Evolutionary conservation across 306 rosid genomes (phyloP).

Genomic region (Quillaja saponaria): DNA sequence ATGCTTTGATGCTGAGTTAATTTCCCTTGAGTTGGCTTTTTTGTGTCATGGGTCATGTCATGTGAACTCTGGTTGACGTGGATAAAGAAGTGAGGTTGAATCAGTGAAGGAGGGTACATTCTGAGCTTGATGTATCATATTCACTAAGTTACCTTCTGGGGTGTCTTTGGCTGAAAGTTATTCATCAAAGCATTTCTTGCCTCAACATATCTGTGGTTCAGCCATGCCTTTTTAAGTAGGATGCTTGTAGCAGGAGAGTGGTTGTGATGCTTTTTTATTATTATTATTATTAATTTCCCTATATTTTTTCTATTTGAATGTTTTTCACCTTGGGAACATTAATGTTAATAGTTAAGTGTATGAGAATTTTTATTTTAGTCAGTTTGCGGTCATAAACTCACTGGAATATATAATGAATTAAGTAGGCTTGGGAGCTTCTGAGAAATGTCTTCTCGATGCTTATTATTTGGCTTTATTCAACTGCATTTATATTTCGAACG

Average conservation of each 20-base stretch:
- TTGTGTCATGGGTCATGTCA: conserved; percentile 76
- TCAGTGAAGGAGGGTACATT: conserved; percentile 43
- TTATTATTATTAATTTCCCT: not conserved
- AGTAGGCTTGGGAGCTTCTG: not conserved
- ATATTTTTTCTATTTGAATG: conserved; percentile 46
- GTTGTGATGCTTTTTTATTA: conserved; percentile 48
- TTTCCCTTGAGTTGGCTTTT: conserved; percentile 65
- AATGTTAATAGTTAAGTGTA: conserved; percentile 70
- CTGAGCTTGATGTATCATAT: conserved; percentile 39
- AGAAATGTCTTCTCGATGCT: too few relatives aligned
- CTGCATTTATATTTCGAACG: too few relatives aligned
- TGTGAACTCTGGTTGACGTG: conserved; percentile 57
- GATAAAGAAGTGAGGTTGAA: conserved; percentile 42
- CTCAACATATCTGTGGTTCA: conserved; percentile 46
- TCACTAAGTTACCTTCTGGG: conserved; percentile 39
- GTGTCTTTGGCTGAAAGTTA: conserved; percentile 46
- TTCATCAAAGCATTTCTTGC: conserved; percentile 36
- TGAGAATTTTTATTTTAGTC: conserved; percentile 51
- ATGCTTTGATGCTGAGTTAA: conserved; percentile 67
- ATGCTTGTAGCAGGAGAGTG: conserved; percentile 71
- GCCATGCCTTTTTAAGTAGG: conserved; percentile 56
- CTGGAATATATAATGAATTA: conserved; percentile 1
- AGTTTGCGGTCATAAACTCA: conserved; percentile 52
- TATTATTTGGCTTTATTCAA: too few relatives aligned
- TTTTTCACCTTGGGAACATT: conserved; percentile 51